Conservation (phyloP, 2,329 filamentous ascomycete species). For the Beauveria sp. region DNA sequence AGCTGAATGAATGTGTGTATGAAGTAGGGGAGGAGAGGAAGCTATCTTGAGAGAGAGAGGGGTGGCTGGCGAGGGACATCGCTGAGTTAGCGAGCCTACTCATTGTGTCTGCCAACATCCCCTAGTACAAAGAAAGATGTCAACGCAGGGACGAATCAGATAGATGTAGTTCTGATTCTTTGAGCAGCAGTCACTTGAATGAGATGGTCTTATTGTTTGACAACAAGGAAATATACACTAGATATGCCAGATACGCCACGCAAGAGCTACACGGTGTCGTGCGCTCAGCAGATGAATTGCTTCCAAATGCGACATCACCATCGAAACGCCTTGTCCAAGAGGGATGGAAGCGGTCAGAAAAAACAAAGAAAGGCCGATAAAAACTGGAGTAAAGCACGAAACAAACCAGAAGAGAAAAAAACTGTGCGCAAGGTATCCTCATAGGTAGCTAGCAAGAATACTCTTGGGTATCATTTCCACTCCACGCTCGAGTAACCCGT, state of each 20-base stretch:
- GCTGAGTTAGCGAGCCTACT: no score
- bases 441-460: background rate
- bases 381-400: background rate
- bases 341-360: background rate
- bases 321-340: slow-evolving; percentile 9
- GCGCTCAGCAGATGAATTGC: background rate
- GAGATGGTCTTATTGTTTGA: background rate
- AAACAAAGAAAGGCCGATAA: background rate
- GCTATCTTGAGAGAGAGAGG: no score
- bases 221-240: background rate
- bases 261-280: background rate
- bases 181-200: background rate
- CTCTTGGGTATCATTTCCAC: slow-evolving; percentile 7
- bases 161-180: background rate
- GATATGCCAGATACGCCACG: background rate
- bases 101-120: no score
- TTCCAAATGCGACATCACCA: background rate
- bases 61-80: no score
- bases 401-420: background rate
- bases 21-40: no score
- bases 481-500: background rate
- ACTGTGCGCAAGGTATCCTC: background rate
- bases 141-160: no score
- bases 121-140: no score
- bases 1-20: no score